Base-by-base conservation (phyloP, 1,284 basidiomycete species). In the Apiotrichum laibachii region DNA sequence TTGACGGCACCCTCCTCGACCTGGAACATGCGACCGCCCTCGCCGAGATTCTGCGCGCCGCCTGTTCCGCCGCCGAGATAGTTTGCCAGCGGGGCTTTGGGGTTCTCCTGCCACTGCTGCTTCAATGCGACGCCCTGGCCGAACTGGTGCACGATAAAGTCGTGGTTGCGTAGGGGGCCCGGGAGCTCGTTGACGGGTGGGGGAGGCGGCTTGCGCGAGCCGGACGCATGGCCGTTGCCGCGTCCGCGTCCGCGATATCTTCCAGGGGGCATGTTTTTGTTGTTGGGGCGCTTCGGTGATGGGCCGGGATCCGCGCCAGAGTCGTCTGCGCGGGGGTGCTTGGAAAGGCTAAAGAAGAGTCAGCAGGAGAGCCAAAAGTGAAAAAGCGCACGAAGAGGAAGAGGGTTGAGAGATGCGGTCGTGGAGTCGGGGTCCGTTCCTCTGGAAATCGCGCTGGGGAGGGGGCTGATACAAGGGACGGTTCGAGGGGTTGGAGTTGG, bases 41-140 rank as follows among this genome's bases (percentile, higher is more conserved):
- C 59, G 12, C 64, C 68, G 4, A 72, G 54, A 19, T 70, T 70
- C 6, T 61, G 58, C 4, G 69, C 69, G 13, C 70, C 70, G 21
- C 70, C 71, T 12, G 53, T 62, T 0, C 67, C 68, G 15, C 64
- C 66, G 16, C 68, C 69, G 22, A 73, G 53, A 53, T 73, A 75
- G 58, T 77, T 79, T 35, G 75, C 70, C n/a, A 79, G 57, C 0
- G 76, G 75, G 3, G 71, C 67, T 58, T 79, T 79, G 8, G 77
- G 74, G 53, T 77, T 77, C 50, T 73, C 71, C 22, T 65, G 53
- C 76, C 76, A 77, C 59, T 72, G 68, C 19, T 66, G 60, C 55
- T 79, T 77, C 43, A 77, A 43, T 35, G 56, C 22, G 10, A 70
- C 54, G 6, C 62, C 61, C 1, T 59, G 43, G 10, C 66, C 64